Conservation (phyloP, 2,329 filamentous ascomycete genomes). For the Cercospora sp. region DNA sequence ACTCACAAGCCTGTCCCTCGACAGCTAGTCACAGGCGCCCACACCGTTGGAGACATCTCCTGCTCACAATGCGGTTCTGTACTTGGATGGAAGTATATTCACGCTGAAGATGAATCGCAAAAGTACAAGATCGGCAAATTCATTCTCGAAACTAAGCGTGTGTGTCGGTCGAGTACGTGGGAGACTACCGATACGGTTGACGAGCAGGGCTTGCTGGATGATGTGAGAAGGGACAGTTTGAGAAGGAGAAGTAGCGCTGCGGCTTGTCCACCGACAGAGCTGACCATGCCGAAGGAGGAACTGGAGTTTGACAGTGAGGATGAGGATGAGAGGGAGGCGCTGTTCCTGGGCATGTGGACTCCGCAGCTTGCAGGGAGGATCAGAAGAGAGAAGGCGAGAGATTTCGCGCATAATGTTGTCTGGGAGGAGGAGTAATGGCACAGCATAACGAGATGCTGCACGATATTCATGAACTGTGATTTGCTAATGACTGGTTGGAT, state of each 20-base stretch:
- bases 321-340: slow-evolving; percentile 66
- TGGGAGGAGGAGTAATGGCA: slow-evolving; percentile 9
- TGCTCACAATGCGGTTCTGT: slow-evolving; percentile 58
- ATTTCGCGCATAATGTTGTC: slow-evolving; percentile 1
- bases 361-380: slow-evolving; percentile 53
- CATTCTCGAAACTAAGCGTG: slow-evolving; percentile 62
- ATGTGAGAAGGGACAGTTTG: slow-evolving; percentile 38
- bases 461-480: not conserved
- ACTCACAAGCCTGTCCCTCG: slow-evolving; percentile 58
- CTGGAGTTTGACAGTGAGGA: slow-evolving; percentile 65
- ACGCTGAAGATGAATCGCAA: slow-evolving; percentile 61
- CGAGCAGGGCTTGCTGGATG: slow-evolving; percentile 26
- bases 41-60: slow-evolving; percentile 62
- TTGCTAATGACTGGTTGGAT: not conserved
- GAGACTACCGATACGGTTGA: slow-evolving; percentile 41
- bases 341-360: slow-evolving; percentile 64
- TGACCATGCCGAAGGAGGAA: slow-evolving; percentile 31
- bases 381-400: slow-evolving; percentile 39
- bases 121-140: slow-evolving; percentile 68
- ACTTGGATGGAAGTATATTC: slow-evolving; percentile 66
- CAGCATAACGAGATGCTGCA: not conserved
- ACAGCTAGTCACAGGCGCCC: slow-evolving; percentile 62
- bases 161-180: slow-evolving; percentile 55
- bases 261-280: slow-evolving; percentile 27
- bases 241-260: slow-evolving; percentile 55